Percentiles rank a stretch among this genome's conserved stretches.
Conservation (phyloP, 2,329 filamentous ascomycete species). For the Cercospora beticola region DNA sequence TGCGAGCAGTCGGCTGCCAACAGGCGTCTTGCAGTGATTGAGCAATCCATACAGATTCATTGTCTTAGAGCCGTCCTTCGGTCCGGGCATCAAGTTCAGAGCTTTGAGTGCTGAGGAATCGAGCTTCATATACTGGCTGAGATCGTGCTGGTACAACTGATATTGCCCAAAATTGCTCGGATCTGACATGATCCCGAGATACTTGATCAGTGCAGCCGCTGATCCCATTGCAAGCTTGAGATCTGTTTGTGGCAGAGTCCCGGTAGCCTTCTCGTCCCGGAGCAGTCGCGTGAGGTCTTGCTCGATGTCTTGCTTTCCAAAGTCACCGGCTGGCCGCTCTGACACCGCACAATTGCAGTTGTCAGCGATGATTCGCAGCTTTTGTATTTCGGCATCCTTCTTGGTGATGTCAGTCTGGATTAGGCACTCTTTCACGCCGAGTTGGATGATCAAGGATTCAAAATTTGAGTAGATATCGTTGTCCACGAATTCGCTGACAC, state of each 20-base stretch:
- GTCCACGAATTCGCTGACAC: slow-evolving; percentile 97
- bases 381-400: slow-evolving; percentile 84
- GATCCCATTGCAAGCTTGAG: slow-evolving; percentile 95
- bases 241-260: slow-evolving; percentile 82
- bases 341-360: slow-evolving; percentile 89
- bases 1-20: slow-evolving; percentile 82
- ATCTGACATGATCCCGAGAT: slow-evolving; percentile 86
- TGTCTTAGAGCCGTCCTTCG: slow-evolving; percentile 88
- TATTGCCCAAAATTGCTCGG: slow-evolving; percentile 95
- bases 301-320: slow-evolving; percentile 87
- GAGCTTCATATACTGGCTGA: slow-evolving; percentile 97
- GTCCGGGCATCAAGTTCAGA: slow-evolving; percentile 94
- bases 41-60: slow-evolving; percentile 95
- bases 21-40: slow-evolving; percentile 96
- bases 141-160: slow-evolving; percentile 92
- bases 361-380: slow-evolving; percentile 84
- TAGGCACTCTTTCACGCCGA: slow-evolving; percentile 91
- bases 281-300: slow-evolving; percentile 86
- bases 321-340: slow-evolving; percentile 74
- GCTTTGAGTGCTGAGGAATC: slow-evolving; percentile 92
- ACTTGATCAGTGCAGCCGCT: slow-evolving; percentile 89
- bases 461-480: slow-evolving; percentile 99
- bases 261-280: slow-evolving; percentile 77
- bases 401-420: slow-evolving; percentile 75
- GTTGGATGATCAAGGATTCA: slow-evolving; percentile 90